A percentile compares a stretch with the other conserved stretches of the same genome.
Conservation (phyloP, 306 rosid species). For the Pyrus pyrifolia region DNA sequence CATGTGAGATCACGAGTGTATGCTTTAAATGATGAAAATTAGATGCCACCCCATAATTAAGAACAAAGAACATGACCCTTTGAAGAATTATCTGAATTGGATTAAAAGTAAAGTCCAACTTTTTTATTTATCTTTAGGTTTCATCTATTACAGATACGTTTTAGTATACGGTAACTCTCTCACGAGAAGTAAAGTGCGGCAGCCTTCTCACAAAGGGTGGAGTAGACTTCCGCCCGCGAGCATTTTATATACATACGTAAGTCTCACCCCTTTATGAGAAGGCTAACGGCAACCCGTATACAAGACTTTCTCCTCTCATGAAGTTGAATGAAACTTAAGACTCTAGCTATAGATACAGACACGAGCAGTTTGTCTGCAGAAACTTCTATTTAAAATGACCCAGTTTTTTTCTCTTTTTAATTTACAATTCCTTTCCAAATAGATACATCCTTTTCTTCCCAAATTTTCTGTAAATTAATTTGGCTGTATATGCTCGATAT, state of each 20-base stretch:
- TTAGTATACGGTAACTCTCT: no score
- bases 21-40: not conserved
- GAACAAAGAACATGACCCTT: not conserved
- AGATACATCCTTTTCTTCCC: not conserved
- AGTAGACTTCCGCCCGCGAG: no score
- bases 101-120: not conserved
- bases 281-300: not conserved
- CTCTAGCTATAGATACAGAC: not conserved
- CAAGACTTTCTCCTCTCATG: not conserved
- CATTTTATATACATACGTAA: no score
- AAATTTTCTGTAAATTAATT: not conserved
- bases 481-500: slow-evolving; percentile 18
- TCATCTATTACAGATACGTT: no score
- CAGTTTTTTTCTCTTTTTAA: not conserved
- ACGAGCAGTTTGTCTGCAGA: not conserved
- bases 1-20: not conserved
- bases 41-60: not conserved
- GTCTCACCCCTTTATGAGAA: no score
- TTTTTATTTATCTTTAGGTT: not conserved
- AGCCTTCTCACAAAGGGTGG: no score
- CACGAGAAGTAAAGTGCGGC: no score
- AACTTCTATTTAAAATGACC: not conserved
- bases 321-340: not conserved
- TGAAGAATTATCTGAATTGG: not conserved
- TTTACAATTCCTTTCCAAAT: not conserved